These are phyloP conservation scores for Spongiforma sp. DNA, from an alignment of 1,284 basidiomycete species.

Conservation along the genomic window DNA sequence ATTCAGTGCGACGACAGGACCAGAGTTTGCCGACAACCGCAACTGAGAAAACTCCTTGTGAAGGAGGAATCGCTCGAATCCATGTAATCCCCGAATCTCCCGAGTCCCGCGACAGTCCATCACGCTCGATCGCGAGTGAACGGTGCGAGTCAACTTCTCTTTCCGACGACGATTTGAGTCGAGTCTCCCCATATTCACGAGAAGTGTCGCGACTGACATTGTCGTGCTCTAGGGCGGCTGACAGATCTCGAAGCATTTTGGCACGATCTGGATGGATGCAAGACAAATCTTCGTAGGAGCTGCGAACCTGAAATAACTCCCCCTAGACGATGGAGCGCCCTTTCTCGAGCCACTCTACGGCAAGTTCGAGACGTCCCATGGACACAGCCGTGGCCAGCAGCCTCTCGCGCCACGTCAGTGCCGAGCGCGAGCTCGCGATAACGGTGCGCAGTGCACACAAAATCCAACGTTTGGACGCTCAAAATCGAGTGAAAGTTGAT, in stretches of 20 bases:
- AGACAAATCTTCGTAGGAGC: not conserved
- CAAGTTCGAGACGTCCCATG: not conserved
- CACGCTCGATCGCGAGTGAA: not conserved
- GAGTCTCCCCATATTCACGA: too few relatives aligned
- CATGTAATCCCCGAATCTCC: not conserved
- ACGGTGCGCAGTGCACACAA: not conserved
- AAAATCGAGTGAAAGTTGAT: not conserved
- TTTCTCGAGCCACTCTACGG: not conserved
- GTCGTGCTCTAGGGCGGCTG: too few relatives aligned
- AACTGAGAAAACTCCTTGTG: not conserved
- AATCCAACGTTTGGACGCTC: not conserved
- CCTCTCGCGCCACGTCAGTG: not conserved
- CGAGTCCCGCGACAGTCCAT: not conserved
- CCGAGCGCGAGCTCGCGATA: not conserved
- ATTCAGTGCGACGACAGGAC: slow-evolving; percentile 2
- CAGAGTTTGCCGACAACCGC: not conserved
- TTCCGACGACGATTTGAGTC: too few relatives aligned
- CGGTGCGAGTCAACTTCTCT: too few relatives aligned
- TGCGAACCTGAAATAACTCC: not conserved
- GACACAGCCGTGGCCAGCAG: not conserved
- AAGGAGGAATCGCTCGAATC: not conserved
- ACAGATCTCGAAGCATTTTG: not conserved
- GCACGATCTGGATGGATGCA: not conserved
- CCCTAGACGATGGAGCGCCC: not conserved
- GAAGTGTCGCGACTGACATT: not conserved